These are phyloP conservation scores for Fusarium equiseti DNA, from an alignment of 2,329 filamentous ascomycete species.

Conservation along the genomic window DNA sequence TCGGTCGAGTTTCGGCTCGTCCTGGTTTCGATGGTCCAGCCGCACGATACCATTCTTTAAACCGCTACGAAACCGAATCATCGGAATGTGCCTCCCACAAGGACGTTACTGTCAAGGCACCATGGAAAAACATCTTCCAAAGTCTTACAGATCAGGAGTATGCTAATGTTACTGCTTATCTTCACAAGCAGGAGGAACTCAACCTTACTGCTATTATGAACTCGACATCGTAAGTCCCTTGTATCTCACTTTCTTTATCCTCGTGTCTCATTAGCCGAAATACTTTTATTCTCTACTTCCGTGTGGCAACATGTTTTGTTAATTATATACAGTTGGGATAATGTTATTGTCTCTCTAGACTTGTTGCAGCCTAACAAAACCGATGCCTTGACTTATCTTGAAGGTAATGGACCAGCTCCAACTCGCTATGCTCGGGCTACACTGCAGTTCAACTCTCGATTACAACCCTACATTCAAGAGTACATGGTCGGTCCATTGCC, in stretches of 20 bases:
- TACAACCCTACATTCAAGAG: constrained; percentile 53
- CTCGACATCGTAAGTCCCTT: constrained; percentile 30
- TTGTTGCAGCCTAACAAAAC: constrained; percentile 63
- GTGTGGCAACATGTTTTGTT: neutral
- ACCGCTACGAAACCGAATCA: neutral
- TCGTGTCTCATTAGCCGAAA: neutral
- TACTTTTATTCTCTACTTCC: no score
- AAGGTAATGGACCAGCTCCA: constrained; percentile 53
- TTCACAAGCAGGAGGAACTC: constrained; percentile 24
- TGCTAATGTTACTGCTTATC: constrained; percentile 28
- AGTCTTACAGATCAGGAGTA: constrained; percentile 31
- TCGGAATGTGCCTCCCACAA: neutral
- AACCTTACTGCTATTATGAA: constrained; percentile 33
- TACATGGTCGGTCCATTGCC: constrained; percentile 57
- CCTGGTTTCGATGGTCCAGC: constrained; percentile 15
- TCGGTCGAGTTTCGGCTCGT: neutral
- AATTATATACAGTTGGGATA: constrained; percentile 20
- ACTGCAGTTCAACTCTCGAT: constrained; percentile 45
- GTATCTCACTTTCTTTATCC: neutral
- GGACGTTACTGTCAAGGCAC: constrained; percentile 4
- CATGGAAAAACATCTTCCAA: constrained; percentile 25
- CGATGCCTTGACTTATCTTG: constrained; percentile 59
- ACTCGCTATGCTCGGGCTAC: constrained; percentile 57
- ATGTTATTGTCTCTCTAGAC: constrained; percentile 48
- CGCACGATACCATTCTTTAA: constrained; percentile 17